These are phyloP conservation scores for Naganishia onofrii DNA, from an alignment of 768 basidiomycete genomes.

Conservation along the genomic window DNA sequence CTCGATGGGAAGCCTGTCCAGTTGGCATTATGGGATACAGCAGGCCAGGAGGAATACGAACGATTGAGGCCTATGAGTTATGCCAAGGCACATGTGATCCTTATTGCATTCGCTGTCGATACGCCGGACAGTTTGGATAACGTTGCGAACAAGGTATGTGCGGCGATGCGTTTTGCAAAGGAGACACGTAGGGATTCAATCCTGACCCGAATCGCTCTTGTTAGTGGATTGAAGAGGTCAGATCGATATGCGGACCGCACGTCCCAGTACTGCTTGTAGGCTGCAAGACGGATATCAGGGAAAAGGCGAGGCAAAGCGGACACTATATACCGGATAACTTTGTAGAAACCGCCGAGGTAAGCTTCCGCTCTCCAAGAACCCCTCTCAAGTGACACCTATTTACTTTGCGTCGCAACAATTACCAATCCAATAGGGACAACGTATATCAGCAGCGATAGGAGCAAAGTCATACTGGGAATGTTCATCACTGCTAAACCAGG, in stretches of 20 bases:
- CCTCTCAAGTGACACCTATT: neutral
- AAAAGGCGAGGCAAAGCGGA: slow-evolving; percentile 48
- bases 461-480: slow-evolving; percentile 94
- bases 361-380: slow-evolving; percentile 16
- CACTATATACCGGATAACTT: slow-evolving; percentile 43
- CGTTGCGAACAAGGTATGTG: slow-evolving; percentile 77
- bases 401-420: no score
- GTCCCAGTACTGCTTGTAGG: slow-evolving; percentile 95
- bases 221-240: slow-evolving; percentile 98
- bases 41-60: slow-evolving; percentile 99
- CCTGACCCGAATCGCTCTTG: neutral
- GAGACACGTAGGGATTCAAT: neutral
- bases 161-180: neutral
- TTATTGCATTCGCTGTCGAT: slow-evolving; percentile 95
- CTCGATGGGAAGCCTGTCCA: slow-evolving; percentile 97
- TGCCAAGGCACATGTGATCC: slow-evolving; percentile 96
- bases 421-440: slow-evolving; percentile 62
- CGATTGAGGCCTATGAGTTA: slow-evolving; percentile 94
- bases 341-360: slow-evolving; percentile 52
- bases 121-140: slow-evolving; percentile 96
- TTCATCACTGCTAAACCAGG: slow-evolving; percentile 63
- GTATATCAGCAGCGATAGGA: slow-evolving; percentile 76
- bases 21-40: slow-evolving; percentile 97
- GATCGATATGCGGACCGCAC: slow-evolving; percentile 85
- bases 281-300: slow-evolving; percentile 88